Percentiles rank a stretch among this genome's conserved stretches.
phyloP scores from a whole-genome alignment of 805 yeast species.

The Cyberlindnera mississippiensis region DNA sequence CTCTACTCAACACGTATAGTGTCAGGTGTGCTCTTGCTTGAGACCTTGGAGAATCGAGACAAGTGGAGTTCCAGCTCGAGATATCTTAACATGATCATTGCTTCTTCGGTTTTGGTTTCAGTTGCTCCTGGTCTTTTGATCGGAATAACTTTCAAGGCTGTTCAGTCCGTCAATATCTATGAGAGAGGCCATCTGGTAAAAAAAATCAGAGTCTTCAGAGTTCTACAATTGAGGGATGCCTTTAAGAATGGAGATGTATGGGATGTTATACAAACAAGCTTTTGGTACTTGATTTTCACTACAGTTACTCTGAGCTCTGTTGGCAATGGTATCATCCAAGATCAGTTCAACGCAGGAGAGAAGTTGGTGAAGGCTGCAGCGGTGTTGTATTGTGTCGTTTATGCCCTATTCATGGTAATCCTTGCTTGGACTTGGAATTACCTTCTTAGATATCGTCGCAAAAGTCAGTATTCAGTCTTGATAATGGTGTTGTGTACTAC shows the following conservation, averaged over 20 bases:
- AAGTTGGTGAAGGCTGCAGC: slow-evolving; percentile 2
- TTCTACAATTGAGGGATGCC: too few relatives aligned
- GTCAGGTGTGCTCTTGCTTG: not conserved
- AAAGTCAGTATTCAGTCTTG: too few relatives aligned
- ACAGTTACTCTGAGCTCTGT: slow-evolving; percentile 2
- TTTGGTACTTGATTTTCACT: slow-evolving; percentile 1
- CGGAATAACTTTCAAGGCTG: slow-evolving; percentile 2
- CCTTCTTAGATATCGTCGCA: too few relatives aligned
- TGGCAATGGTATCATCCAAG: slow-evolving; percentile 4
- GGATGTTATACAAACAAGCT: not conserved
- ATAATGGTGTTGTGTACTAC: too few relatives aligned
- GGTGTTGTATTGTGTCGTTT: slow-evolving; percentile 1
- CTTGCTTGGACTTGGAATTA: not conserved
- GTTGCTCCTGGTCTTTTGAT: slow-evolving; percentile 4
- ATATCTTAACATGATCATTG: slow-evolving; percentile 4
- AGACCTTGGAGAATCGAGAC: not conserved
- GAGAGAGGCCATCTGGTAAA: too few relatives aligned
- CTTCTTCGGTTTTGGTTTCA: slow-evolving; percentile 1
- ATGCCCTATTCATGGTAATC: not conserved
- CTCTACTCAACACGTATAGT: not conserved
- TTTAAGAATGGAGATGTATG: too few relatives aligned
- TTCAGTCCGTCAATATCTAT: slow-evolving; percentile 1
- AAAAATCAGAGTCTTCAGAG: too few relatives aligned
- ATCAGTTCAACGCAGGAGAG: not conserved
- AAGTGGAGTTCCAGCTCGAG: not conserved